Evolutionary conservation across 140 eudicot genomes (phyloP), one percentile per base, ranked within the genome.

Genomic region (Oenanthe javanica): DNA sequence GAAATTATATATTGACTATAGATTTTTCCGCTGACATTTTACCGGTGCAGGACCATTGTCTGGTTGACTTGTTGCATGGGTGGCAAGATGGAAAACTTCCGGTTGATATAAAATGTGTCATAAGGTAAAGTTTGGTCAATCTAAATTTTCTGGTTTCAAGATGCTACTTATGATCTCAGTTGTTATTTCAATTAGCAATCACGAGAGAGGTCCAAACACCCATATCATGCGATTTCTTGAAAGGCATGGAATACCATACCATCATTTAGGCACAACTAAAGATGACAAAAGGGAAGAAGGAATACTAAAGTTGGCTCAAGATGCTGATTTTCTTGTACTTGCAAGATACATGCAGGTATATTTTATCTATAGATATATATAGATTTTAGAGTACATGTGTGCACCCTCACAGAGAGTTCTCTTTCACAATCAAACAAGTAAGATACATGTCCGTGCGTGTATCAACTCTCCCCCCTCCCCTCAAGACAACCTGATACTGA

Each of bases 291-390:
- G 93, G 83, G 97, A 94, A 81, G 88, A 84, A 54, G 97, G 90
- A 81, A 92, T 92, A 49, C 75, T 90, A 86, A 80, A 86, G 36
- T 80, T 92, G 90, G 98, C 90, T 80, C 85, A 88, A 80, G 97
- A 90, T 85, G 90, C 98, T 21, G 97, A 94, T 78, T 92, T 94
- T 87, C 83, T 94, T 50, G 96, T 92, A 61, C 97, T 94, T 85
- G 98, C 98, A 79, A 92, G 98, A 85, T 94, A 94, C 87, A 94
- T 94, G 98, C 98, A 94, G 98, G 98, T 94, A 90, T 81, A 12
- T 64, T 11, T 31, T 27, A 48, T 51, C 36, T 31, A 31, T 31
- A 19, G 4, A 75, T 72, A 64, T 59, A 43, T 42, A 23, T 59
- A 57, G 27, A 19, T 6, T 57, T 55, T n/a, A 18, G 25, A 57